Conservation (phyloP, 106 monocot species). For the Dendrobium catenatum region DNA sequence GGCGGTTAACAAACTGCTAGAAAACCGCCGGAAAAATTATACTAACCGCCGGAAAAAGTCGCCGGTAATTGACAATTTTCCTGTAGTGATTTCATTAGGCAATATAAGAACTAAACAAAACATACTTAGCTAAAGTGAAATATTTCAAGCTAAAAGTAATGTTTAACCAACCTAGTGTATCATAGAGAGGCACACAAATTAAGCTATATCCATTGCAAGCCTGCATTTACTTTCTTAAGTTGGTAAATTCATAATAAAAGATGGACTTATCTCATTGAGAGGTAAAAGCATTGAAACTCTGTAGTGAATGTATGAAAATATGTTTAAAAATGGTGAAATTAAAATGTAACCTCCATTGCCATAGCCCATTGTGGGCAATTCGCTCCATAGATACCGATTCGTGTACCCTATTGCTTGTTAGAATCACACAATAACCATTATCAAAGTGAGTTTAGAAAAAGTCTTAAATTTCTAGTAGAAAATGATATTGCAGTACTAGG, state of each 20-base stretch:
- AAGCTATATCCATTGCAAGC: conserved; percentile 94
- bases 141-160: neutral
- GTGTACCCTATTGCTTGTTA: conserved; percentile 40
- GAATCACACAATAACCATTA: neutral
- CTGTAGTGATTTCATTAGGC: neutral
- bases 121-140: neutral
- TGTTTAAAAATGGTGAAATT: neutral
- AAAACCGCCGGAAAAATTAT: no score
- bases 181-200: conserved; percentile 92
- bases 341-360: conserved; percentile 60
- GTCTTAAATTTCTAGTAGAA: neutral
- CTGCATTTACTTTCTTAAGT: conserved; percentile 26
- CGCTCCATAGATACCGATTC: conserved; percentile 86
- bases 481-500: neutral
- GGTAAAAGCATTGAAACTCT: neutral
- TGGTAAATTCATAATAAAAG: neutral
- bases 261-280: neutral
- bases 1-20: no score
- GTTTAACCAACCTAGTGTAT: conserved; percentile 59
- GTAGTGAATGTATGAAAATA: neutral
- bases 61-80: no score
- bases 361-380: conserved; percentile 93
- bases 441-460: neutral
- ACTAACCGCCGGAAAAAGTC: no score
- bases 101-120: neutral